Base-by-base conservation (phyloP, 192 early-diverging fungal species). In the Linnemannia exigua region DNA sequence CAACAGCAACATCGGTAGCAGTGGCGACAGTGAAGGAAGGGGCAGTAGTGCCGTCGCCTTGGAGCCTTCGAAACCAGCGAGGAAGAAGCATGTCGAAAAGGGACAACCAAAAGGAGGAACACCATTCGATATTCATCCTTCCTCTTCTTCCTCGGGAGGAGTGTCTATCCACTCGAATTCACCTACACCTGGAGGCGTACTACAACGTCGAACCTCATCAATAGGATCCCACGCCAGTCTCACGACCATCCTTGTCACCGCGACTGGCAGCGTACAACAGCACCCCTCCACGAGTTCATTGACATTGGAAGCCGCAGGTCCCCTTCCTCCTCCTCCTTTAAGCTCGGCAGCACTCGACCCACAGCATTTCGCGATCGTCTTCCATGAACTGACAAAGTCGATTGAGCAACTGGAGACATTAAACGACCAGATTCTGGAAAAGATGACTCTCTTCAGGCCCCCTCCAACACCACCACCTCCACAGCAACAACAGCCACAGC, bases 381-480 rank as follows among this genome's bases (percentile, higher is more conserved):
- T 85, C 19, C 47, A 72, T 31, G 63, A 79, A 38, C 72, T 85
- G 17, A 38, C 51, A 16, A 52, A 37, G 36, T 52, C 68, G 17
- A 75, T 63, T 8, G 83, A 85, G 61, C 72, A 47, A 4, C 47
- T 85, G 15, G 72, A 85, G 35, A 31, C 44, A 11, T 28, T 85
- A 35, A 85, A 79, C n/a, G 83, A 85, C 16, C 77, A 79, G 58
- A 46, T 85, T 17, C 46, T 85, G 25, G 83, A 76, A 0, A 78
- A 54, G 0, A 70, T 85, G 83, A 79, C 82, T 15, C 68, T 70
- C 37, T 70, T 38, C n/a, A 28, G 68, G n/a, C 44, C 28, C 14
- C 52, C 50, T 19, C 74, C 50, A 14, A 15, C 51, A 0, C 36
- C 74, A 75, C 17, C 67, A 11, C 35, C 35, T 14, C 12, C 35